phyloP scores from a whole-genome alignment of 345 rosid species.

The Geranium rotundifolium region DNA sequence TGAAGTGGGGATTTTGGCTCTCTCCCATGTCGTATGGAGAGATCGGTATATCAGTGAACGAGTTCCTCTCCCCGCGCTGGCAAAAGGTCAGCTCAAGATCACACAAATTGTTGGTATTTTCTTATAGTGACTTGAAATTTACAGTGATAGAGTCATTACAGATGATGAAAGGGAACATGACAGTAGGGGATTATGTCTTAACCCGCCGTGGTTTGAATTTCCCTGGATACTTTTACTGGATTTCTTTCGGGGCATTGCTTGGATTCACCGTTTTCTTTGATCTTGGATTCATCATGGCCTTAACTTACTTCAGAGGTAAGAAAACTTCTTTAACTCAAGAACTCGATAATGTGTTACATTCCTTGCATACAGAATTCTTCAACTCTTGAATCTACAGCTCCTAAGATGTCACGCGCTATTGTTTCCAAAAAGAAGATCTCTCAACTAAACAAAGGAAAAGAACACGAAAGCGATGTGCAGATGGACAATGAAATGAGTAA shows the following conservation, averaged over 20 bases:
- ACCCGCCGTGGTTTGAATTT: slow-evolving; percentile 50
- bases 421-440: slow-evolving; percentile 27
- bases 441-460: slow-evolving; percentile 4
- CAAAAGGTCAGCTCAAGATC: slow-evolving; percentile 21
- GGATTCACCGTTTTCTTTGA: slow-evolving; percentile 49
- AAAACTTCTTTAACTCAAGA: background rate
- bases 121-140: background rate
- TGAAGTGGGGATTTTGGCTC: slow-evolving; percentile 59
- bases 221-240: slow-evolving; percentile 37
- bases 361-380: background rate
- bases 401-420: slow-evolving; percentile 31
- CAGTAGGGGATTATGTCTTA: slow-evolving; percentile 30
- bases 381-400: slow-evolving; percentile 25
- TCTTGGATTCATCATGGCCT: slow-evolving; percentile 36
- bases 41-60: slow-evolving; percentile 41
- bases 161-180: slow-evolving; percentile 20
- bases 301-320: slow-evolving; percentile 49
- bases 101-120: background rate
- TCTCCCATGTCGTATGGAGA: slow-evolving; percentile 51
- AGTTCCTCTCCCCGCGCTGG: slow-evolving; percentile 53
- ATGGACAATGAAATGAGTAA: background rate
- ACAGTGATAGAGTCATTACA: slow-evolving; percentile 6
- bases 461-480: background rate
- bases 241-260: slow-evolving; percentile 34
- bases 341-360: background rate